These are phyloP conservation scores for Medicago truncatula DNA, from an alignment of 306 rosid genomes.

Conservation along the genomic window DNA sequence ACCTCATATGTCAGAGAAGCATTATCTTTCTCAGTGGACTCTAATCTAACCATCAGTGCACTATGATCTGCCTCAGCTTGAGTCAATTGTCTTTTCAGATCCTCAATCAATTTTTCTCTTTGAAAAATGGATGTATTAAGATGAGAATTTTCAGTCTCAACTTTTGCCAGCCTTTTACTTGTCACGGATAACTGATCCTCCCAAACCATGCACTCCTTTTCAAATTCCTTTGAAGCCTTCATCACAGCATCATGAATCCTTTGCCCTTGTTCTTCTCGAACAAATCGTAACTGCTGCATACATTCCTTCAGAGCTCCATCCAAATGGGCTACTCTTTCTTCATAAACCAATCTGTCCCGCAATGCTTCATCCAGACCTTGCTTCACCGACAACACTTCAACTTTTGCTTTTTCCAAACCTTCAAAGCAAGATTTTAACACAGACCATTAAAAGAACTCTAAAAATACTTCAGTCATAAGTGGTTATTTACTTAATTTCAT, in stretches of 20 bases:
- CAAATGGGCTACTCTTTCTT: constrained; percentile 74
- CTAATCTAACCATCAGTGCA: constrained; percentile 66
- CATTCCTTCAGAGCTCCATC: constrained; percentile 89
- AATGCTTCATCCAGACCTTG: constrained; percentile 62
- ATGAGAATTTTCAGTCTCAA: constrained; percentile 64
- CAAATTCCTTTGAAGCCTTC: constrained; percentile 73
- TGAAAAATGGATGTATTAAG: constrained; percentile 61
- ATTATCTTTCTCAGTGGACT: constrained; percentile 71
- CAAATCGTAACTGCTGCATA: constrained; percentile 86
- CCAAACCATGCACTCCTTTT: constrained; percentile 57
- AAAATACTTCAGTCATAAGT: not conserved
- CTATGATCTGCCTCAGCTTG: constrained; percentile 63
- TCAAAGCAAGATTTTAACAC: constrained; percentile 42
- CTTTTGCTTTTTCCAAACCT: constrained; percentile 82
- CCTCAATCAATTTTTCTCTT: constrained; percentile 75
- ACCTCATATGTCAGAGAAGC: constrained; percentile 73
- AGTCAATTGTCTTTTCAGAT: constrained; percentile 61
- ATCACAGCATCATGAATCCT: constrained; percentile 78
- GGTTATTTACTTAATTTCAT: constrained; percentile 14
- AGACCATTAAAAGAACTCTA: constrained; percentile 2
- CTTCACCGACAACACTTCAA: constrained; percentile 62
- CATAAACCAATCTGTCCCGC: constrained; percentile 58
- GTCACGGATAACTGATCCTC: constrained; percentile 72
- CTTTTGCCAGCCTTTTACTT: constrained; percentile 63
- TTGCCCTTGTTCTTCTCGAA: constrained; percentile 82